Conservation (phyloP, 2,329 filamentous ascomycete species). For the Nemania serpens region DNA sequence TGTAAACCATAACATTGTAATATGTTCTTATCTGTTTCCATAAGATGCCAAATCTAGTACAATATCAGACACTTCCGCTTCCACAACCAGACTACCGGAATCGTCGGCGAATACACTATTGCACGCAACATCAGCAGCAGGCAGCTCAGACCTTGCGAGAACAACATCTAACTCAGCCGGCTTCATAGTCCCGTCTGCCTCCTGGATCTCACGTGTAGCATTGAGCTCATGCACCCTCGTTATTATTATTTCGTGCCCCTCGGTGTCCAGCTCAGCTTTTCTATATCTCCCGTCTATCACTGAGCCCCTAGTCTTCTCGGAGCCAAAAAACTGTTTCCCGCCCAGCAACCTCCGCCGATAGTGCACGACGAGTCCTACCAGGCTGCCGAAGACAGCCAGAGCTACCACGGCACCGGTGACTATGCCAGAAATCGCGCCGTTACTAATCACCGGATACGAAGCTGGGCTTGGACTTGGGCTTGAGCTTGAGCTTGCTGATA, state of each 20-base stretch:
- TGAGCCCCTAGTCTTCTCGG: not conserved
- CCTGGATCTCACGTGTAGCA: not conserved
- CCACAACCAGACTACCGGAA: not conserved
- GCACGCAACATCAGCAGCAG: not conserved
- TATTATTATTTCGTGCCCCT: not conserved
- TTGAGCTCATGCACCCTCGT: slow-evolving; percentile 5
- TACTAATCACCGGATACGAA: not conserved
- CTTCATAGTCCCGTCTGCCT: slow-evolving; percentile 8
- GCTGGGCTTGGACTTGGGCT: not conserved
- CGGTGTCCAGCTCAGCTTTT: slow-evolving; percentile 3
- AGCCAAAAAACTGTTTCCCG: not conserved
- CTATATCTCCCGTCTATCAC: slow-evolving; percentile 1
- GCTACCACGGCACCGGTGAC: not conserved
- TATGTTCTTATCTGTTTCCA: too few species aligned
- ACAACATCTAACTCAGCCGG: slow-evolving; percentile 8
- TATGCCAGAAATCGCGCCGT: not conserved
- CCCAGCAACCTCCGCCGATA: not conserved
- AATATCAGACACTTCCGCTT: not conserved
- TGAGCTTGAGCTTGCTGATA: not conserved
- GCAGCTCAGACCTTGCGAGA: not conserved
- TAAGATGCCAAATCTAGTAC: not conserved
- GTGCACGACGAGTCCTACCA: slow-evolving; percentile 1
- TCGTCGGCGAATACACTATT: not conserved
- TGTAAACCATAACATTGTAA: too few species aligned
- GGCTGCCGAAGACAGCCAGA: not conserved